Base-by-base conservation (phyloP, 176 grass and related monocot species). In the Oryza punctata region DNA sequence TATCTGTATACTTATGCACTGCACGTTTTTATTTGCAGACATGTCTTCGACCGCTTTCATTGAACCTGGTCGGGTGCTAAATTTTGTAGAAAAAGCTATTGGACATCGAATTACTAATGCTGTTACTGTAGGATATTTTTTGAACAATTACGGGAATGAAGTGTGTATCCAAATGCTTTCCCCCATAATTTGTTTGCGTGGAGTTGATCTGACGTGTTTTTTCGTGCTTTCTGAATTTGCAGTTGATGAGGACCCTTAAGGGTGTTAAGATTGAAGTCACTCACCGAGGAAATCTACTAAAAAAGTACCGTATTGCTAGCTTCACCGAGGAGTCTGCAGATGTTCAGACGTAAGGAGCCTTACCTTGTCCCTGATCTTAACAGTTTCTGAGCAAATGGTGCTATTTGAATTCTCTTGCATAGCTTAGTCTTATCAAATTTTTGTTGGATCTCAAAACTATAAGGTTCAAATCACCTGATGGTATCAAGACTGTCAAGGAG, bases 251-350 rank as follows among this genome's bases (percentile, higher is more conserved):
- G 57, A 82, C 63, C 4, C 86, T 93, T 37, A 91, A 14, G 30
- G 94, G 91, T 72, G 5, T 96, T 32, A 93, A 67, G 77, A 28
- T 96, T 82, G 91, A 93, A 81, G 88, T 92, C 65, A 91, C 78
- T 24, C 88, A 93, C 70, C 68, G 80, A 47, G 80, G 77, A 45
- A 6, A 82, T 0, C 10, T n/a, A 5, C 54, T 77, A n/a, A 81
- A 40, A 52, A 88, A 87, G 15, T 93, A 82, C 80, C 61, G 77
- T 4, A 91, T 96, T 28, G 14, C 57, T 29, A 32, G 45, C 10
- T 28, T 96, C 69, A 91, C 86, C 16, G 2, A 13, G 25, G 14
- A 54, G 16, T 19, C 35, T 67, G 38, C 73, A 28, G 61, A 78
- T 66, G 29, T 70, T 25, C 24, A 87, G 78, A 85, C 19, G 93